Conservation (phyloP, 1,139 yeast species). For the Candida gigantensis region DNA sequence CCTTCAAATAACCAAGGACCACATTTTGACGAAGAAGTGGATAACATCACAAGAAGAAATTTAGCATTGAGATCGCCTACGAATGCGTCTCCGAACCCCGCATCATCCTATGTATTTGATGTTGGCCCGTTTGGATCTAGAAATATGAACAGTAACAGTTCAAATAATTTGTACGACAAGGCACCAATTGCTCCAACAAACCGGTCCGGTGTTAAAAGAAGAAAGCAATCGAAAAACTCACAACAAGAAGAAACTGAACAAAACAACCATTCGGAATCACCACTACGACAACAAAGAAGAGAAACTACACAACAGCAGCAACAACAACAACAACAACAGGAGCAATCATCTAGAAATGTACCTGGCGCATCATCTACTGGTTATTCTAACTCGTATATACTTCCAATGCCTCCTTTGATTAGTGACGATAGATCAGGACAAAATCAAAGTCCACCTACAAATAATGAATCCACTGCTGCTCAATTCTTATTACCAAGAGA, state of each 20-base stretch:
- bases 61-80: conserved; percentile 16
- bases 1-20: conserved; percentile 1
- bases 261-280: conserved; percentile 4
- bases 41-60: conserved; percentile 13
- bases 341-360: conserved; percentile 3
- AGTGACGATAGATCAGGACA: conserved; percentile 11
- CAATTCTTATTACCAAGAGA: conserved; percentile 16
- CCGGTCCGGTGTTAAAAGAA: conserved; percentile 6
- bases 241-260: conserved; percentile 2
- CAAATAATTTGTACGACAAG: conserved; percentile 8
- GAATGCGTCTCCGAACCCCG: conserved; percentile 15
- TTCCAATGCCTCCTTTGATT: conserved; percentile 21
- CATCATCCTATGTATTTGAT: conserved; percentile 21
- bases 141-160: conserved; percentile 10
- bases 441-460: not conserved
- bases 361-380: not conserved
- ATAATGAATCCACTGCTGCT: conserved; percentile 9
- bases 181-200: conserved; percentile 2
- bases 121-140: conserved; percentile 16
- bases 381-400: conserved; percentile 16
- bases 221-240: conserved; percentile 3
- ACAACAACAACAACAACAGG: too few species aligned
- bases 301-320: conserved; percentile 3
- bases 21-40: conserved; percentile 15
- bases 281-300: conserved; percentile 8